Evolutionary conservation across 257 asterid genomes (phyloP).

Genomic region (Datura wrightii): DNA sequence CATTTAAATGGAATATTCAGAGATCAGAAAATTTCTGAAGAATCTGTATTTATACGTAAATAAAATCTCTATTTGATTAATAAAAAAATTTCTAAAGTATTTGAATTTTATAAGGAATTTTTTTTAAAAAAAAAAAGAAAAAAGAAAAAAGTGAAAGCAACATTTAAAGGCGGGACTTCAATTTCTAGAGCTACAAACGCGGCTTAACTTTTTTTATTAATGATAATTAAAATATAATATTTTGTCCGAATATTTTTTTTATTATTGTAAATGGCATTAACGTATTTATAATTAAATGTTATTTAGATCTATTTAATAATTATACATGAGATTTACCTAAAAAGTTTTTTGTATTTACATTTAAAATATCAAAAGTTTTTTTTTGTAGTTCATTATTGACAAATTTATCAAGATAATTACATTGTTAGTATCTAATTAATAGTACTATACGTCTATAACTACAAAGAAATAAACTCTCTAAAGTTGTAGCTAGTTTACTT

Average conservation of each 20-base stretch:
- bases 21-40: neutral
- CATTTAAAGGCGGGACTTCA: conserved; percentile 22
- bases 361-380: no score
- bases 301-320: neutral
- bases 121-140: no score
- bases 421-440: no score
- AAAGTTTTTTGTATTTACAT: no score
- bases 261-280: no score
- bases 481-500: no score
- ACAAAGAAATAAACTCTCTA: no score
- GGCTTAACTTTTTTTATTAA: neutral
- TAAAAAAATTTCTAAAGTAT: neutral
- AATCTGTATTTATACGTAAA: neutral
- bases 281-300: neutral
- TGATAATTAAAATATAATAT: neutral
- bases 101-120: neutral
- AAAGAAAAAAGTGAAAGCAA: conserved; percentile 8
- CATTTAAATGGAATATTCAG: conserved; percentile 22
- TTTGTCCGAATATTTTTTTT: neutral
- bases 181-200: conserved; percentile 2
- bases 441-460: no score
- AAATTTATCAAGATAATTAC: no score
- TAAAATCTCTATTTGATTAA: neutral
- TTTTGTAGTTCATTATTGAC: no score
- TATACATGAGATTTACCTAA: neutral